Percentiles rank a stretch among this genome's conserved stretches.
Conservation (phyloP, 164 flowering plant species). For the Vitis labrusca region DNA sequence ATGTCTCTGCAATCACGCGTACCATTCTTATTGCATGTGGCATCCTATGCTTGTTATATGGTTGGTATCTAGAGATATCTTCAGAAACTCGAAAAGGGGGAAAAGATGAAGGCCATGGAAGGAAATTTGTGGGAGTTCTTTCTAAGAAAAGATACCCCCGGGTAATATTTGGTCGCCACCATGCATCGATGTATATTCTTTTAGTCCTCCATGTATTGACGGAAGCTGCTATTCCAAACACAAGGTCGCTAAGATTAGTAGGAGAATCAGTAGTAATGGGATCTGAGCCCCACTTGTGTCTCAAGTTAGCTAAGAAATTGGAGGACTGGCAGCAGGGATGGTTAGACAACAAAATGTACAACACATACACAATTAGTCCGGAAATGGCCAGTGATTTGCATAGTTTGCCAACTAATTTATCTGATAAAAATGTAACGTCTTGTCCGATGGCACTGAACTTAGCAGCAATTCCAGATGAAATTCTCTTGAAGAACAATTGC, state of each 20-base stretch:
- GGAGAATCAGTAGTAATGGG: slow-evolving; percentile 7
- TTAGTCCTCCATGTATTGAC: slow-evolving; percentile 35
- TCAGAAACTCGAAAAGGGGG: slow-evolving; percentile 49
- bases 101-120: slow-evolving; percentile 51
- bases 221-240: slow-evolving; percentile 47
- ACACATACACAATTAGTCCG: slow-evolving; percentile 14
- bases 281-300: slow-evolving; percentile 5
- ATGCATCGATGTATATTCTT: slow-evolving; percentile 32
- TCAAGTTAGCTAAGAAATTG: not conserved
- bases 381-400: slow-evolving; percentile 18
- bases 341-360: slow-evolving; percentile 13
- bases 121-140: slow-evolving; percentile 29
- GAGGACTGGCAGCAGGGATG: slow-evolving; percentile 10
- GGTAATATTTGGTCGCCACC: slow-evolving; percentile 66
- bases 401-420: not conserved
- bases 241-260: slow-evolving; percentile 51
- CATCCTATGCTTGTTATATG: slow-evolving; percentile 20
- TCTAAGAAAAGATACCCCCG: slow-evolving; percentile 51
- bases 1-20: slow-evolving; percentile 43
- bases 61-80: slow-evolving; percentile 22
- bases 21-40: slow-evolving; percentile 27
- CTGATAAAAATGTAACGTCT: not conserved
- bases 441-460: not conserved
- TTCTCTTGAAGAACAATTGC: not conserved
- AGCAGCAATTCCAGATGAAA: not conserved